Base-by-base conservation (phyloP, 1,284 basidiomycete species). In the Phenoliferia sp. region DNA sequence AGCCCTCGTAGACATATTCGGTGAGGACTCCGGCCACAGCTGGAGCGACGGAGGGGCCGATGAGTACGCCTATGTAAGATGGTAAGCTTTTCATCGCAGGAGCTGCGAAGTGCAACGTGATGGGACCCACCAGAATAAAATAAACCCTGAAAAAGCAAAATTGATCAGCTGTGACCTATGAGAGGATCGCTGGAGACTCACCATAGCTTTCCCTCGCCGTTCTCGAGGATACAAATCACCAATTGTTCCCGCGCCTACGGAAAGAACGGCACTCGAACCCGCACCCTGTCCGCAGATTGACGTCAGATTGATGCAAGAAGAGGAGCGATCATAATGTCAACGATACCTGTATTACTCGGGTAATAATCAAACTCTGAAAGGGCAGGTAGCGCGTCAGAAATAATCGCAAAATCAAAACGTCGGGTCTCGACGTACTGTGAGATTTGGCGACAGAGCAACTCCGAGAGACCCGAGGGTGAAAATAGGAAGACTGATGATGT, bases 211-310 rank as follows among this genome's bases (percentile, higher is more conserved):
- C 0, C 87, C 86, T 48, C 87, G 78, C 72, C 87, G 84, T 61
- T 87, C 85, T 1, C 87, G 80, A 54, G 78, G 81, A 74, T 85
- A 88, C 28, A 88, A 83, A 75, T 89, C 87, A 3, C 86, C 86
- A 57, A 89, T 84, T 0, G 84, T 84, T 0, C 85, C 86, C 0
- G 83, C 83, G 2, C 87, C 87, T 12, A 89, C 82, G 0, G 84
- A 80, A 29, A 87, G 71, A 0, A 85, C 85, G 5, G 82, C 81
- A 0, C 76, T 77, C 17, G 75, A 77, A 0, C 79, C 78, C 67
- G 65, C 44, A 1, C 55, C 68, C 44, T 52, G 19, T 32, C 3
- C 15, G 31, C 52, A 26, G 52, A 54, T 29, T 26, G 7, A 56
- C 54, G 12, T 56, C n/a, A 16, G 26, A 16, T 29, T 15, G 4